phyloP scores from a whole-genome alignment of 495 filamentous ascomycete species.

The Penicillium paxilli region DNA sequence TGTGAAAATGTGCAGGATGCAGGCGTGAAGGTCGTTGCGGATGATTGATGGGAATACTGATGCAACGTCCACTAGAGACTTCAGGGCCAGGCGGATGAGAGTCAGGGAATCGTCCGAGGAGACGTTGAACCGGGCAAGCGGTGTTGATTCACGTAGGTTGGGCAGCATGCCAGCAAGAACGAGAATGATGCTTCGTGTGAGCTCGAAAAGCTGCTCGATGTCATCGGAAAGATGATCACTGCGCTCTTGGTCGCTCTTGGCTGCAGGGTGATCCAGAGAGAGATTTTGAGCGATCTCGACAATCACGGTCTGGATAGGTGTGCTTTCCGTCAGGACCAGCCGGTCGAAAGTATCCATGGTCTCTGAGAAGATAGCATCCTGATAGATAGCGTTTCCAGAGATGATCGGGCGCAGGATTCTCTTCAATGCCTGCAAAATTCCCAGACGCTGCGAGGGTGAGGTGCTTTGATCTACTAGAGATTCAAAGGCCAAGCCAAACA shows the following conservation, averaged over 20 bases:
- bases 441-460: conserved; percentile 77
- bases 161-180: conserved; percentile 86
- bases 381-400: conserved; percentile 93
- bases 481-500: conserved; percentile 96
- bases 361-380: conserved; percentile 93
- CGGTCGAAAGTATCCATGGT: conserved; percentile 94
- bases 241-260: conserved; percentile 65
- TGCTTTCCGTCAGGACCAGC: conserved; percentile 85
- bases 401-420: conserved; percentile 95
- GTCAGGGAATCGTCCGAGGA: conserved; percentile 75
- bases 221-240: conserved; percentile 85
- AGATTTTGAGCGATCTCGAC: conserved; percentile 90
- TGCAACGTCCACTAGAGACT: conserved; percentile 88
- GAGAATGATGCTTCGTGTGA: conserved; percentile 92
- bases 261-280: conserved; percentile 86
- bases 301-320: conserved; percentile 87
- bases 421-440: conserved; percentile 87
- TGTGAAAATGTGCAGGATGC: conserved; percentile 93
- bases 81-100: conserved; percentile 76
- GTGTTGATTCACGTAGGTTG: conserved; percentile 75
- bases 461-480: conserved; percentile 81
- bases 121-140: conserved; percentile 61
- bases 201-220: conserved; percentile 96
- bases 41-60: conserved; percentile 96
- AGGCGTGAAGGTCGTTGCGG: conserved; percentile 93